phyloP scores from a whole-genome alignment of 345 rosid species.

The Lenwebbia sp. region DNA sequence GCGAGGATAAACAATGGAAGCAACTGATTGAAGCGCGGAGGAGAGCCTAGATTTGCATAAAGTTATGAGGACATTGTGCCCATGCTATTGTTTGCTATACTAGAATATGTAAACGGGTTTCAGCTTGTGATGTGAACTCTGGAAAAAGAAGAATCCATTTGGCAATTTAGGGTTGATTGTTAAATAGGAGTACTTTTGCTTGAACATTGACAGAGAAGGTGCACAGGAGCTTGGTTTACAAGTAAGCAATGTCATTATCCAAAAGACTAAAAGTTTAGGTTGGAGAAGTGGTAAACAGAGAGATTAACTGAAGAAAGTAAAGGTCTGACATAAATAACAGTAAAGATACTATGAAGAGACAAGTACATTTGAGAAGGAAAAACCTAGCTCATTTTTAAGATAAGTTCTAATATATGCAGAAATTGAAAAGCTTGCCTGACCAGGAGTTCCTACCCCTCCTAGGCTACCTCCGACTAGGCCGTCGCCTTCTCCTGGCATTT shows the following conservation, averaged over 20 bases:
- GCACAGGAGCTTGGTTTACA: too few species aligned
- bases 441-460: background rate
- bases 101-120: background rate
- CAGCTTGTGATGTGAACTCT: background rate
- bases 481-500: background rate
- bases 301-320: background rate
- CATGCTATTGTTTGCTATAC: background rate
- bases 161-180: background rate
- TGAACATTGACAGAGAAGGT: too few species aligned
- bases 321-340: background rate
- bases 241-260: too few species aligned
- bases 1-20: background rate
- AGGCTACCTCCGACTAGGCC: background rate
- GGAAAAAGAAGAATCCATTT: background rate
- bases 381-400: background rate
- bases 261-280: too few species aligned
- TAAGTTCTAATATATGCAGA: too few species aligned
- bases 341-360: background rate
- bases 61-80: background rate
- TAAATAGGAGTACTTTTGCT: background rate
- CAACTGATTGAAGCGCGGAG: background rate
- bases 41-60: background rate
- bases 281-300: background rate
- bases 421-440: background rate
- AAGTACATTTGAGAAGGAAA: background rate